phyloP scores from a whole-genome alignment of 2,329 filamentous ascomycete species.

The Fusarium sp. region DNA sequence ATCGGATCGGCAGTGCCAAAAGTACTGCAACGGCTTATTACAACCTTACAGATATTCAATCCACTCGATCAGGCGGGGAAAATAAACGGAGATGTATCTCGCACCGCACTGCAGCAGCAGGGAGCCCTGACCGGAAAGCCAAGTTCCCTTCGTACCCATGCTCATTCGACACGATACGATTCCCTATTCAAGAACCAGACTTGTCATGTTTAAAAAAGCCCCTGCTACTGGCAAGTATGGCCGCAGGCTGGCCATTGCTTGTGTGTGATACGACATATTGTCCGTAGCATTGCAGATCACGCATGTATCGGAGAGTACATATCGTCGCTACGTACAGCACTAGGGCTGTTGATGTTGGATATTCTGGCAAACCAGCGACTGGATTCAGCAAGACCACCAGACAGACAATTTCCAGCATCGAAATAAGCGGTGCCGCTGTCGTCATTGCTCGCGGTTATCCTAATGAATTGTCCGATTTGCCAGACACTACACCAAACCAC shows the following conservation, averaged over 20 bases:
- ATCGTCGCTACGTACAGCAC: slow-evolving; percentile 19
- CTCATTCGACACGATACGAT: neutral
- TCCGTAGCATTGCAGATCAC: slow-evolving; percentile 30
- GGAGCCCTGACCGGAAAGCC: slow-evolving; percentile 8
- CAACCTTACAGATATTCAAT: slow-evolving; percentile 23
- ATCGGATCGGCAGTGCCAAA: slow-evolving; percentile 41
- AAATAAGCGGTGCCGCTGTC: neutral
- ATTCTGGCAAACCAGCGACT: slow-evolving; percentile 20
- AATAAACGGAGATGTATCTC: slow-evolving; percentile 25
- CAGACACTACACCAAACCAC: slow-evolving; percentile 1
- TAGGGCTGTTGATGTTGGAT: slow-evolving; percentile 13
- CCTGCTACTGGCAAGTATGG: neutral
- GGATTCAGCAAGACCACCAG: slow-evolving; percentile 19
- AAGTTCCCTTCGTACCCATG: slow-evolving; percentile 5
- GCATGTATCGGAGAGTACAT: slow-evolving; percentile 27
- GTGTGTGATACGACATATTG: neutral
- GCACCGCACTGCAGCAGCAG: slow-evolving; percentile 1
- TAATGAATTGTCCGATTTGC: slow-evolving; percentile 23
- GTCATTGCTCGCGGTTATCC: neutral
- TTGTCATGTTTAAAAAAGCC: slow-evolving; percentile 1
- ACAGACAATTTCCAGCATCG: neutral
- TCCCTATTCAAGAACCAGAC: neutral
- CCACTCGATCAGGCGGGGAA: slow-evolving; percentile 26
- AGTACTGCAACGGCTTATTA: slow-evolving; percentile 20
- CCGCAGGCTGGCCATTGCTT: slow-evolving; percentile 3